Evolutionary conservation across 139 green algal genomes (phyloP).

Genomic region (Chlorella vulgaris): DNA sequence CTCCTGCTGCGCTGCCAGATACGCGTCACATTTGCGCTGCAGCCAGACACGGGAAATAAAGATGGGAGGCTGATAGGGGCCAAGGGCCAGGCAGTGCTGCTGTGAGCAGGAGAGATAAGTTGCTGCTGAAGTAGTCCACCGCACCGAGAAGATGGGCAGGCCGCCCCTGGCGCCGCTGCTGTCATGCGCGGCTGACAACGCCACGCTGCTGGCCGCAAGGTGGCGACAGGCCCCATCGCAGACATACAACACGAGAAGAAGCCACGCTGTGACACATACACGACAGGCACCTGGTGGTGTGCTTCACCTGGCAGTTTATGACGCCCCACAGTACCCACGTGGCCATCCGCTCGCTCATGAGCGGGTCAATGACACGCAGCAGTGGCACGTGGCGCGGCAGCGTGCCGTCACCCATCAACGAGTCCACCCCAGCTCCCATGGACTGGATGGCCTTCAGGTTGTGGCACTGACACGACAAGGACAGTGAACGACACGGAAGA

Average conservation of each 20-base stretch:
- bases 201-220: no score
- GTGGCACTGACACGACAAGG: background rate
- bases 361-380: constrained; percentile 61
- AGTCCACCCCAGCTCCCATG: constrained; percentile 65
- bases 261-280: no score
- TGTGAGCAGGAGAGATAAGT: no score
- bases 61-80: background rate
- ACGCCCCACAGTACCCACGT: constrained; percentile 70
- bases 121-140: no score
- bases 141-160: no score
- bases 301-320: constrained; percentile 56
- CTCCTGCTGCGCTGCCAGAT: constrained; percentile 35
- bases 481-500: background rate
- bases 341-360: constrained; percentile 70
- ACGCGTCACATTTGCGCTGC: constrained; percentile 39
- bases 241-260: no score
- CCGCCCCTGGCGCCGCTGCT: no score
- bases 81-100: background rate
- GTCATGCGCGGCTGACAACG: no score
- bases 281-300: no score
- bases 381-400: constrained; percentile 51
- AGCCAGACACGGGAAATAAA: background rate
- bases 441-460: constrained; percentile 56
- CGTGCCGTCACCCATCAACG: constrained; percentile 43
- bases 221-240: no score